These are phyloP conservation scores for Sphagnum tenellum DNA, from an alignment of 225 moss, liverwort and hornwort genomes.

Conservation along the genomic window DNA sequence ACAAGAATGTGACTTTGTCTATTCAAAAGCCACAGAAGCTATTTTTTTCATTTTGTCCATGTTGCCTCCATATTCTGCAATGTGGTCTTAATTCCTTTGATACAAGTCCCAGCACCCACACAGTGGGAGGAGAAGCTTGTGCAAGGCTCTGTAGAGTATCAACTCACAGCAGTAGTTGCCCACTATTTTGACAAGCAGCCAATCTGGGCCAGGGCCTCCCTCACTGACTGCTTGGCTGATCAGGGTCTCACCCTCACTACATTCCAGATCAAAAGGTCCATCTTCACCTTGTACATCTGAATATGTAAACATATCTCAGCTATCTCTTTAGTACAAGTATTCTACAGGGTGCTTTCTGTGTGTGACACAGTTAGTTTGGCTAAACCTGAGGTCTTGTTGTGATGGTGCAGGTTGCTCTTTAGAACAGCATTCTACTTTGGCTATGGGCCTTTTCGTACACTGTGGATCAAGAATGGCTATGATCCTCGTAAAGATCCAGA, in stretches of 20 bases:
- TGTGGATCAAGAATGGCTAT: constrained; percentile 97
- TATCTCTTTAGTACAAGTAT: no score
- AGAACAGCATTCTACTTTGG: constrained; percentile 89
- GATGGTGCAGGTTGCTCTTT: constrained; percentile 60
- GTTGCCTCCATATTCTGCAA: neutral
- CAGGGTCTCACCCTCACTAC: constrained; percentile 57
- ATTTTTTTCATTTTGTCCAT: no score
- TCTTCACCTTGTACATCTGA: no score
- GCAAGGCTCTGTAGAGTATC: constrained; percentile 52
- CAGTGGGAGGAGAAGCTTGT: constrained; percentile 72
- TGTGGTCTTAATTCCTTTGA: constrained; percentile 28
- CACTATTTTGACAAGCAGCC: constrained; percentile 78
- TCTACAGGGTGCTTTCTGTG: neutral
- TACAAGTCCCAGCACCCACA: constrained; percentile 61
- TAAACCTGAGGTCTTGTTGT: neutral
- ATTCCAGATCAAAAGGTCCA: constrained; percentile 57
- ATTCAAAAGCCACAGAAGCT: no score
- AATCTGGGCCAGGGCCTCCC: constrained; percentile 79
- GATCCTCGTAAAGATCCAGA: constrained; percentile 87
- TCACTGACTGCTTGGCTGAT: constrained; percentile 65
- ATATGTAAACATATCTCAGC: no score
- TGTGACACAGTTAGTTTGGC: neutral
- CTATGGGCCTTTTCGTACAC: constrained; percentile 78
- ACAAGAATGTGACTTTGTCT: no score
- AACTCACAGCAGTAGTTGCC: constrained; percentile 55